Evolutionary conservation across 805 yeast species (phyloP), one percentile per base, ranked within the genome.

Genomic region (Clavispora carvajalis): DNA sequence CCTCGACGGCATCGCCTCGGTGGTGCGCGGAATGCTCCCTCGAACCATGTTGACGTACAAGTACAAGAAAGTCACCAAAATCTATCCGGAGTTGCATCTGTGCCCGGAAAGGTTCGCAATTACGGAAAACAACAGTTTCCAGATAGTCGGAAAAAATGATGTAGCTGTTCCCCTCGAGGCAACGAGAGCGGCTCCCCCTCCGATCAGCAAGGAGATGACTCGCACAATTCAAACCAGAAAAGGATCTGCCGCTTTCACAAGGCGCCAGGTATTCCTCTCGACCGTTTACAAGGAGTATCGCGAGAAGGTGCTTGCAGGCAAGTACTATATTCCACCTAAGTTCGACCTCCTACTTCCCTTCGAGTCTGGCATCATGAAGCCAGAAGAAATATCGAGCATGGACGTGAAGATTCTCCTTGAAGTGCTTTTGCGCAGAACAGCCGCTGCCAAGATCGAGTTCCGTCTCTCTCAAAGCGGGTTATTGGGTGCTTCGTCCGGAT

Each of bases 401-500:
- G 59, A 67, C 37, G 55, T 52, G 30, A 56, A 55, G 39, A 35
- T 69, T 0, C 50, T 65, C n/a, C 53, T 65, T 22, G 74, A 68
- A 39, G 43, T 65, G 5, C 53, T 69, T 33, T 40, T 69, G n/a
- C 57, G 73, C 42, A 49, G 71, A 41, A 69, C 73, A 1, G 47
- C 67, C 46, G 67, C 71, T 24, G 73, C 71, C 6, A 69, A 69
- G 49, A 56, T 69, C 18, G 65, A 53, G 3, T 69, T 56, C 43
- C 45, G 74, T 30, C 51, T 69, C 16, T 11, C 11, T 6, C 31
- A 16, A 16, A 28, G 19, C 19, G 31, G 31, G 9, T 13, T 7
- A 8, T 15, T 28, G 19, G 31, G 9, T 10, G 7, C 19, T 4
- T 8, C 19, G 12, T 28, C 31, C 12, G 16, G 11, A 9, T 28